Evolutionary conservation across 2,329 filamentous ascomycete genomes (phyloP).

Genomic region (Triangularia verruculosa): DNA sequence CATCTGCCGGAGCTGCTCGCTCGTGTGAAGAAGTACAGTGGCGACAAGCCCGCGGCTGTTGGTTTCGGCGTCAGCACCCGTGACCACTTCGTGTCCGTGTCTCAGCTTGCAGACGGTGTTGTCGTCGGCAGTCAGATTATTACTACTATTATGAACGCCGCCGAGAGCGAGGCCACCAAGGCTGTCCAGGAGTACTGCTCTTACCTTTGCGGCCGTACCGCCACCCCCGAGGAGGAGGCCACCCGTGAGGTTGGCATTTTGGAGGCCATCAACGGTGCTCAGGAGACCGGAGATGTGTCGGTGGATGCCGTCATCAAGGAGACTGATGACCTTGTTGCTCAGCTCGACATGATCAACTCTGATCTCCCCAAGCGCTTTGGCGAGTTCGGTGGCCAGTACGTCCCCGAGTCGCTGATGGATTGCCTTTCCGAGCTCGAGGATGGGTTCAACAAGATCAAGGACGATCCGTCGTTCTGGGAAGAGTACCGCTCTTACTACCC

Average conservation of each 20-base stretch:
- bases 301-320: conserved; percentile 65
- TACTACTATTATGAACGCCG: conserved; percentile 69
- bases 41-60: conserved; percentile 84
- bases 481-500: conserved; percentile 95
- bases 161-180: conserved; percentile 62
- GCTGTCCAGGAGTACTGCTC: conserved; percentile 85
- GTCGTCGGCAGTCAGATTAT: conserved; percentile 97
- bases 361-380: conserved; percentile 85
- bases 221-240: conserved; percentile 34
- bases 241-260: conserved; percentile 68
- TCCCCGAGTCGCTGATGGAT: conserved; percentile 97
- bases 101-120: conserved; percentile 83
- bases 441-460: conserved; percentile 82
- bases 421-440: conserved; percentile 86
- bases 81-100: conserved; percentile 87
- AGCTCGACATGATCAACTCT: conserved; percentile 78
- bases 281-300: conserved; percentile 59
- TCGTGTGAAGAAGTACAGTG: conserved; percentile 88
- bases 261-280: conserved; percentile 62
- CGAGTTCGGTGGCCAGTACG: conserved; percentile 95
- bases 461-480: conserved; percentile 93
- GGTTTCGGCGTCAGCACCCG: conserved; percentile 95
- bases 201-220: conserved; percentile 53
- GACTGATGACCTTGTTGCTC: conserved; percentile 65
- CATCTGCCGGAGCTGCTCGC: conserved; percentile 77